These are phyloP conservation scores for Penicillium sp. DNA, from an alignment of 2,329 filamentous ascomycete species.

Conservation along the genomic window DNA sequence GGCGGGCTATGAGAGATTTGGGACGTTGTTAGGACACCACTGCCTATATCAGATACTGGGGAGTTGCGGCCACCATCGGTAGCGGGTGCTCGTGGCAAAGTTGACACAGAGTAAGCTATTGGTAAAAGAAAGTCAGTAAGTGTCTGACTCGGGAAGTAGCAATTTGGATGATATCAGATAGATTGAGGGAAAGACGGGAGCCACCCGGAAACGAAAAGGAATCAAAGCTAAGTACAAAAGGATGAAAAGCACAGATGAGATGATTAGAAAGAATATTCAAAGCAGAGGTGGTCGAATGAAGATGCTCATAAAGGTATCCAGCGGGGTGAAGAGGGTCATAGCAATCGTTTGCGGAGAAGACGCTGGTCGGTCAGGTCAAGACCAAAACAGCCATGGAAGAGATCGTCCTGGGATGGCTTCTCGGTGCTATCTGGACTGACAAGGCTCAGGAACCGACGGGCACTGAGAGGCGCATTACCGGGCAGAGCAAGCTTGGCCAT, in stretches of 20 bases:
- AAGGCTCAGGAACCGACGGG: conserved; percentile 56
- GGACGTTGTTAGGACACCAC: conserved; percentile 20
- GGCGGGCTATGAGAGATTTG: conserved; percentile 21
- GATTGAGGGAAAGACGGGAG: conserved; percentile 16
- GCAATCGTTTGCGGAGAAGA: neutral
- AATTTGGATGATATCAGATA: conserved; percentile 17
- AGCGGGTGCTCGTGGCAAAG: conserved; percentile 18
- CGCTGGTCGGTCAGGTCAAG: conserved; percentile 61
- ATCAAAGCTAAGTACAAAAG: conserved; percentile 18
- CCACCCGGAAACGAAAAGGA: conserved; percentile 12
- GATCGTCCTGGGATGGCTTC: conserved; percentile 70
- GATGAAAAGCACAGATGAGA: neutral
- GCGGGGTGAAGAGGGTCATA: neutral
- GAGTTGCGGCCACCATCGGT: conserved; percentile 26
- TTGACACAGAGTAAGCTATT: conserved; percentile 31
- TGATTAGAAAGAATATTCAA: neutral
- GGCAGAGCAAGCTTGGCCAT: conserved; percentile 31
- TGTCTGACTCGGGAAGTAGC: conserved; percentile 22
- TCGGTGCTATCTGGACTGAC: conserved; percentile 49
- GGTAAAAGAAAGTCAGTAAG: conserved; percentile 32
- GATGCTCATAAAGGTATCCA: neutral
- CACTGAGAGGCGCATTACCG: conserved; percentile 47
- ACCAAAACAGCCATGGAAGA: too few species aligned
- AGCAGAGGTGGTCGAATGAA: neutral
- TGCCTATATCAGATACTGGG: conserved; percentile 24